These are phyloP conservation scores for Hypoxylon sp. DNA, from an alignment of 2,329 filamentous ascomycete species.

Conservation along the genomic window DNA sequence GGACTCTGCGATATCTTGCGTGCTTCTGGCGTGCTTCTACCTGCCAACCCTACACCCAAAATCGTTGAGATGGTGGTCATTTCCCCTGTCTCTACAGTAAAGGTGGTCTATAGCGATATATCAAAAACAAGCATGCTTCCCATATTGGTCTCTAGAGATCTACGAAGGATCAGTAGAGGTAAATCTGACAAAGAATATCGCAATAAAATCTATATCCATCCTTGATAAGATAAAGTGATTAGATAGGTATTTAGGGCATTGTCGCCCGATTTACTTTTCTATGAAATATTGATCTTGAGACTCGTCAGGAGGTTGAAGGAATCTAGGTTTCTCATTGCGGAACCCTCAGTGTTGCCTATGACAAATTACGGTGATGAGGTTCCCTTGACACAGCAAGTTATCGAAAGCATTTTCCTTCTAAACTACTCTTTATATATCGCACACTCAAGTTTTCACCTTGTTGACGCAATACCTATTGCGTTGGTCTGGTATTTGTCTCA, in stretches of 20 bases:
- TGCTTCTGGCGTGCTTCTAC: constrained; percentile 36
- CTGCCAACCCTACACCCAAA: constrained; percentile 13
- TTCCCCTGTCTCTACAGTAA: constrained; percentile 9
- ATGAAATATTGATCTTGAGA: neutral
- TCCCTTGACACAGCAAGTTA: neutral
- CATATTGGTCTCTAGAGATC: neutral
- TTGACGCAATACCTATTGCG: neutral
- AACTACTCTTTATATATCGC: neutral
- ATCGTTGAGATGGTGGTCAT: constrained; percentile 13
- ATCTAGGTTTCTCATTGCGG: neutral
- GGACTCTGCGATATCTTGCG: constrained; percentile 25
- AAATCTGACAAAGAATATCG: constrained; percentile 6
- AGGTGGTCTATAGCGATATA: constrained; percentile 1
- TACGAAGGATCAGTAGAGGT: neutral
- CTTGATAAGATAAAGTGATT: constrained; percentile 1
- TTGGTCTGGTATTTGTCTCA: neutral
- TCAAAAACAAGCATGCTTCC: neutral
- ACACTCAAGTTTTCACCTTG: neutral
- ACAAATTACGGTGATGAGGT: neutral
- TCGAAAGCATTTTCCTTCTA: neutral
- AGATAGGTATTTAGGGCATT: constrained; percentile 7
- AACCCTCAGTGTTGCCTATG: neutral
- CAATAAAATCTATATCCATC: constrained; percentile 4
- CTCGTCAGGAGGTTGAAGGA: neutral
- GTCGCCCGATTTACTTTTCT: neutral